Evolutionary conservation across 495 filamentous ascomycete genomes (phyloP), one percentile per base, ranked within the genome.

Genomic region (Trichoderma gamsii): DNA sequence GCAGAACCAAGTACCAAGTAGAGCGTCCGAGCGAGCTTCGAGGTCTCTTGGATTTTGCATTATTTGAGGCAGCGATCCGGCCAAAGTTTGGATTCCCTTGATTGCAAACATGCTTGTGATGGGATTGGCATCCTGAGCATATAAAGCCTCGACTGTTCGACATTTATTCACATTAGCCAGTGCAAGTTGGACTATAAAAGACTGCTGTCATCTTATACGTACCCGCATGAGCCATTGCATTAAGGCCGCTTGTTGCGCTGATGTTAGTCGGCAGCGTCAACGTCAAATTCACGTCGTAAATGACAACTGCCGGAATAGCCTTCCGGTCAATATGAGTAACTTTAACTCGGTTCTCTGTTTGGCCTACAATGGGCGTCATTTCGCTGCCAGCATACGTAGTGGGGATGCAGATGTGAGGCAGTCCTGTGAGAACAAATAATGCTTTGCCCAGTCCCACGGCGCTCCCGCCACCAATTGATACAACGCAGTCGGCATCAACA

Each of bases 221-320:
- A 66, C 65, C 41, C 23, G 65, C 80, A 76, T 88, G 86, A n/a
- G 86, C 86, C 79, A 88, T 88, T 0, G 86, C 86, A 75, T 88
- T 88, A 23, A 88, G 81, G 66, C 86, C 86, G 65, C 84, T 86
- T 2, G 85, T 87, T n/a, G 83, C 82, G 71, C 81, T 85, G 81
- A 87, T 81, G 0, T 74, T 75, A 1, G 75, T 72, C 0, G 86
- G 85, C 32, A 88, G 73, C 1, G 84, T 86, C 82, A 88, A 84
- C 1, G 65, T 66, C 41, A 66, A 29, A 0, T 66, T 51, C 21
- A 46, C 65, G n/a, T 66, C 65, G 43, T 66, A 66, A n/a, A 66
- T 66, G 65, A 66, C 44, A 8, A 66, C 41, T n/a, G 65, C 43
- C 4, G 65, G 65, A 12, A 66, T 44, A 3, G 41, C 43, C 2